phyloP scores from a whole-genome alignment of 2,329 filamentous ascomycete genomes.

The Pseudogymnoascus sp. region DNA sequence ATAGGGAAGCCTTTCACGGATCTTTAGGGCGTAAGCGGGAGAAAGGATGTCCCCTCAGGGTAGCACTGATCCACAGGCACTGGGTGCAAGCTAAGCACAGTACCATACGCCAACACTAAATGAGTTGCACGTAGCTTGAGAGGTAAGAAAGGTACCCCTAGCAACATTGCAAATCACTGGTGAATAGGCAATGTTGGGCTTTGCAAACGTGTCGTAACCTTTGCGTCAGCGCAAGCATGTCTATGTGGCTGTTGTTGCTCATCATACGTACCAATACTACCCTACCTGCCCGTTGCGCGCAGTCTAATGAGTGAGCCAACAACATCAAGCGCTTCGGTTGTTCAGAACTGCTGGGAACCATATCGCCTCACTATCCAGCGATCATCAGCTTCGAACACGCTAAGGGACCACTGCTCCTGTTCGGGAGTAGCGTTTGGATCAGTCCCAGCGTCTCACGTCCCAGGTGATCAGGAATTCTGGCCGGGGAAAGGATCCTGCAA shows the following conservation, averaged over 20 bases:
- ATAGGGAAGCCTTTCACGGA: neutral
- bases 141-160: neutral
- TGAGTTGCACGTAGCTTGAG: neutral
- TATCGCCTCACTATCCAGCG: neutral
- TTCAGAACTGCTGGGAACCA: neutral
- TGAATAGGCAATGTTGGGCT: neutral
- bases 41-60: conserved; percentile 1
- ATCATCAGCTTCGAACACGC: neutral
- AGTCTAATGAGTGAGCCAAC: neutral
- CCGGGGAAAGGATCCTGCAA: conserved; percentile 2
- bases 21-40: conserved; percentile 1
- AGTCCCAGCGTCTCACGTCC: conserved; percentile 3
- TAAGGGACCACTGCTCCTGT: neutral
- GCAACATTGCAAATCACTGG: neutral
- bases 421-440: neutral
- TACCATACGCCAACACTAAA: neutral
- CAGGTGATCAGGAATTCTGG: neutral
- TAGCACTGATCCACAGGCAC: conserved; percentile 5
- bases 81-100: neutral
- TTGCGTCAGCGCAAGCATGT: neutral
- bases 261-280: neutral
- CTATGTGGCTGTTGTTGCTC: neutral
- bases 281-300: neutral
- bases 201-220: neutral
- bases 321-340: neutral